Conservation (phyloP, 2,329 filamentous ascomycete species). For the Clonostachys rhizophaga region DNA sequence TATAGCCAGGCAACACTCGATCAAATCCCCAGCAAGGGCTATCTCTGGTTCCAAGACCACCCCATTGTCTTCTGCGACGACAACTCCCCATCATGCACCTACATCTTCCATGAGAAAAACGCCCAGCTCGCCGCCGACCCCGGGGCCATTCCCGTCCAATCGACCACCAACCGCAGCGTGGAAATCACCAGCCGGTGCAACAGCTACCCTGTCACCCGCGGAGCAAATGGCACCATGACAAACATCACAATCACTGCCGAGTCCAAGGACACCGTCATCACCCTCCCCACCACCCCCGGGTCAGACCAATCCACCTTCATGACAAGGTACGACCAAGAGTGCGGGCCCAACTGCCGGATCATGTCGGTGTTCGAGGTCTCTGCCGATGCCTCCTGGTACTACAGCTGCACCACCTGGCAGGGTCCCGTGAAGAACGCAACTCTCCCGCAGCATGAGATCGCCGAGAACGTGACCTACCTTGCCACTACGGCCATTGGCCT, state of each 20-base stretch:
- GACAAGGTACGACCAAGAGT: conserved; percentile 15
- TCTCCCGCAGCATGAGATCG: conserved; percentile 25
- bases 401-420: conserved; percentile 31
- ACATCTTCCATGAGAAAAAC: conserved; percentile 28
- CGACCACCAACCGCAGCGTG: conserved; percentile 25
- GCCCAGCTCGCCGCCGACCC: conserved; percentile 2
- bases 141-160: conserved; percentile 9
- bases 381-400: conserved; percentile 27
- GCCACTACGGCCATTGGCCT: conserved; percentile 31
- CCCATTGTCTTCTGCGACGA: conserved; percentile 23
- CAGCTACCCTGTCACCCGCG: conserved; percentile 17
- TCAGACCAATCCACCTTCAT: conserved; percentile 28
- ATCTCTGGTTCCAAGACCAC: conserved; percentile 19
- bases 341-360: conserved; percentile 15
- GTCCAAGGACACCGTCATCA: conserved; percentile 10
- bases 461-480: conserved; percentile 21
- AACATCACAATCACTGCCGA: conserved; percentile 17
- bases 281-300: conserved; percentile 18
- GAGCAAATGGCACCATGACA: conserved; percentile 18
- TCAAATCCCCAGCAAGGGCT: conserved; percentile 17
- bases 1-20: conserved; percentile 11
- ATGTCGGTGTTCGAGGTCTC: conserved; percentile 32
- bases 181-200: conserved; percentile 18
- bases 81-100: conserved; percentile 14
- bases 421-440: conserved; percentile 23